Base-by-base conservation (phyloP, 2,329 filamentous ascomycete species). In the Stemphylium vesicarium region DNA sequence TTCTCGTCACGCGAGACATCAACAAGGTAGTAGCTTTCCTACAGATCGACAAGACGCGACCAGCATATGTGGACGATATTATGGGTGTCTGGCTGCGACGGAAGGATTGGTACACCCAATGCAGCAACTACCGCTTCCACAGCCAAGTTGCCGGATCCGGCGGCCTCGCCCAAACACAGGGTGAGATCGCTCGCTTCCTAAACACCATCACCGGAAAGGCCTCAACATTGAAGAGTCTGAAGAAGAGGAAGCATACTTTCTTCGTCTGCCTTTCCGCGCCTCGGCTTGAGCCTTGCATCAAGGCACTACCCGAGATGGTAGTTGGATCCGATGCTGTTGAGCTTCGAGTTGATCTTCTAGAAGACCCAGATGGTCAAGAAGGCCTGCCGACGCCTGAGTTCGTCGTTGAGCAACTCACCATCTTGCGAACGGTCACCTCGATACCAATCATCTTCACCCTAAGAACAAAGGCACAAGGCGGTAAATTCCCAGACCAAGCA, bases 251-350 rank as follows among this genome's bases (percentile, higher is more conserved):
- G 59, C 85, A 91, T 43, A 95, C 91, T 16, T 98, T 96, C 80
- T 99, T 99, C 67, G 90, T 98, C 18, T 93, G 93, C 8, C 79
- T 99, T 42, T 98, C 95, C 0, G 80, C 95, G 46, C 91, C 93
- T 1, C 85, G 91, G 63, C 79, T 98, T 13, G 79, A 83, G 10
- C 79, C 84, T 16, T 85, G 88, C 26, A 73, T 86, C 8, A 81
- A 87, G 16, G 79, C 88, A 24, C 81, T 99, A 39, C 86, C 88
- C 1, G 81, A 86, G 46, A 88, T 92, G 38, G 86, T 89, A 11
- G 87, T 96, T 36, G 95, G 95, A 4, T 90, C 91, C 7, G 94
- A 99, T 77, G 95, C 94, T 3, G 91, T 98, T 10, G 95, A 99
- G 76, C 79, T 99, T 46, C 87, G 95, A n/a, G 91, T 96, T 4